These are phyloP conservation scores for Colletotrichum cereale DNA, from an alignment of 2,329 filamentous ascomycete genomes.

Conservation along the genomic window DNA sequence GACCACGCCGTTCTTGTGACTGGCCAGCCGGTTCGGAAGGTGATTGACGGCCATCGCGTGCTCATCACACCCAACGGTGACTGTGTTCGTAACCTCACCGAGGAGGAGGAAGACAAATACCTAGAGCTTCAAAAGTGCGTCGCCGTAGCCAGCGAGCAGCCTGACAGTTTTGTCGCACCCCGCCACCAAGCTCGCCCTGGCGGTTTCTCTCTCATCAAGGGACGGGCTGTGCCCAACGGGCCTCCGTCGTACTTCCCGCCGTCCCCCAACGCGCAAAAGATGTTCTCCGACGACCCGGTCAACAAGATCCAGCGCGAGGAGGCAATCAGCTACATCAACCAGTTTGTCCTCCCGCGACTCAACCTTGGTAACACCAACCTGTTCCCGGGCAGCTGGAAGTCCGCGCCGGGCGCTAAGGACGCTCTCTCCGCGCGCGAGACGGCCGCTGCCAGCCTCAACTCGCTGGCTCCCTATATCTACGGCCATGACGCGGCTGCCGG, in stretches of 20 bases:
- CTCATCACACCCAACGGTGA: conserved; percentile 83
- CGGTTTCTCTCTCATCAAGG: conserved; percentile 73
- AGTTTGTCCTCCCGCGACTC: conserved; percentile 73
- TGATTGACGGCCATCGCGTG: conserved; percentile 74
- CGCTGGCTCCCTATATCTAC: conserved; percentile 69
- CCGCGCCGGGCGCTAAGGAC: conserved; percentile 51
- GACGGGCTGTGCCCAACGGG: conserved; percentile 74
- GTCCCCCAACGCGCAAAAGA: conserved; percentile 55
- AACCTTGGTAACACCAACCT: conserved; percentile 65
- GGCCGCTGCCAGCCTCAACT: conserved; percentile 64
- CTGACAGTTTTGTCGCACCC: conserved; percentile 67
- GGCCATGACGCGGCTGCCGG: conserved; percentile 59
- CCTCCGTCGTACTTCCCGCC: conserved; percentile 72
- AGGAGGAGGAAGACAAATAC: conserved; percentile 78
- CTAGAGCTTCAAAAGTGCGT: conserved; percentile 75
- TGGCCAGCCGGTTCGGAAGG: conserved; percentile 71
- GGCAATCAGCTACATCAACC: conserved; percentile 76
- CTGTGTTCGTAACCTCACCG: conserved; percentile 78
- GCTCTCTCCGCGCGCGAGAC: conserved; percentile 56
- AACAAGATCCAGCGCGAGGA: conserved; percentile 76
- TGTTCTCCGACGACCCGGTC: conserved; percentile 65
- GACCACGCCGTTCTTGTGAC: conserved; percentile 68
- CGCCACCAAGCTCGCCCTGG: conserved; percentile 66
- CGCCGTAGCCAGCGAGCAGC: conserved; percentile 61
- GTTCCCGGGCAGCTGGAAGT: conserved; percentile 48